A percentile compares a stretch with the other conserved stretches of the same genome.
These are phyloP conservation scores for Oidiodendron maius DNA, from an alignment of 495 filamentous ascomycete species.

Conservation along the genomic window DNA sequence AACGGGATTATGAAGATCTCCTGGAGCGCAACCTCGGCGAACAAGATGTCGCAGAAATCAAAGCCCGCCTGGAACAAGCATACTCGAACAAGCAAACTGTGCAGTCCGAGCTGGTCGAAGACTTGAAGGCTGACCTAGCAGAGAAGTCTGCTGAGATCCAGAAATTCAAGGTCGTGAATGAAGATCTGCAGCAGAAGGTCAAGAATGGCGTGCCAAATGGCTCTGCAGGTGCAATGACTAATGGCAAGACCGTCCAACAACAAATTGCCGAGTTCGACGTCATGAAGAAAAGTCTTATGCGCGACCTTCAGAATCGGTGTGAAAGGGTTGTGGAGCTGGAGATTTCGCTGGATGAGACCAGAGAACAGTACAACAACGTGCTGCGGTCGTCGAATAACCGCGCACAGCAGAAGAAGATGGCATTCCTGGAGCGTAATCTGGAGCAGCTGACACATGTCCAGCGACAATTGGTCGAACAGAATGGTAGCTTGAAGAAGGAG, in stretches of 20 bases:
- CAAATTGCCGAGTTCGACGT: slow-evolving; percentile 97
- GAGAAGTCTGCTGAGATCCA: slow-evolving; percentile 72
- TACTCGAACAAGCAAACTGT: slow-evolving; percentile 68
- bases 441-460: slow-evolving; percentile 97
- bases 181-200: slow-evolving; percentile 67
- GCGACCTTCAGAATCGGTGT: slow-evolving; percentile 95
- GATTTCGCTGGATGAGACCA: slow-evolving; percentile 91
- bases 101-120: slow-evolving; percentile 61
- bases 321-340: slow-evolving; percentile 97
- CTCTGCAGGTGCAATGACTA: slow-evolving; percentile 42
- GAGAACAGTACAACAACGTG: slow-evolving; percentile 98
- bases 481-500: slow-evolving; percentile 93
- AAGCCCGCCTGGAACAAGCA: slow-evolving; percentile 66
- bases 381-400: slow-evolving; percentile 93
- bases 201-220: slow-evolving; percentile 55
- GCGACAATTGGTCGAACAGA: slow-evolving; percentile 95
- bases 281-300: slow-evolving; percentile 99
- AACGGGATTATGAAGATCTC: slow-evolving; percentile 75
- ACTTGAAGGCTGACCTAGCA: slow-evolving; percentile 64
- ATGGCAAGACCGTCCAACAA: slow-evolving; percentile 92
- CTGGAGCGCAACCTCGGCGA: slow-evolving; percentile 74
- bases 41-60: slow-evolving; percentile 77
- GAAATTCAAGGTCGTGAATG: slow-evolving; percentile 64
- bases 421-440: slow-evolving; percentile 95
- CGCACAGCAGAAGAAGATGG: slow-evolving; percentile 99